Evolutionary conservation across 2,329 filamentous ascomycete genomes (phyloP), one percentile per base, ranked within the genome.

Genomic region (Alternaria triticina): DNA sequence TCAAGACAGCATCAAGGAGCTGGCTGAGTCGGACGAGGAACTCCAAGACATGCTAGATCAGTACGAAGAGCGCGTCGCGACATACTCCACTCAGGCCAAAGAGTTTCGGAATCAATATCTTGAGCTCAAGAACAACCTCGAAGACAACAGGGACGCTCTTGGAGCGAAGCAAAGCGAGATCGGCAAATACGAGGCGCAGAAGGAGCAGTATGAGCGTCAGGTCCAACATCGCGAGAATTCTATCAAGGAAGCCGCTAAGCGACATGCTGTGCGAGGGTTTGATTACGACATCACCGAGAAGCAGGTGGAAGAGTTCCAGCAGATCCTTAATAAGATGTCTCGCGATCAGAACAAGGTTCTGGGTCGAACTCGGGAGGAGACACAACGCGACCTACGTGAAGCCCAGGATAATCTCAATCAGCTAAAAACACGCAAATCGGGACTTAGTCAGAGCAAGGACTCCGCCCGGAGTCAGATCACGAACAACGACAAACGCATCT

Each of bases 161-260:
- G 83, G 81, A 54, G 66, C 67, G n/a, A 86, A 86, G 68, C 83
- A 86, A 63, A 83, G 77, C 1, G 90, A 94, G 70, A 86, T 89
- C 70, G 95, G 95, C 46, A 92, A 90, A 69, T 89, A 91, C 70
- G 88, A 96, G 78, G 95, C 94, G 3, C 91, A 97, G 75, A 94
- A 95, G 81, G 90, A 92, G 65, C 92, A 91, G 72, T 93, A 96
- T 75, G 93, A 97, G 75, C 88, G 91, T 5, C 92, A 97, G 68
- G 77, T 97, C 4, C 84, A 88, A 70, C 84, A 87, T 47, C 91
- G 95, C 43, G 86, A 90, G 72, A 85, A 87, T 10, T 86, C 97
- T 78, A 89, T 97, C 59, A 93, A 90, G 67, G 90, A 94, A 61
- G 89, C 92, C 40, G 93, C 95, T 15, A 86, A 88, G 49, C 85